phyloP scores from a whole-genome alignment of 257 asterid species.

The Rubia yunnanensis region DNA sequence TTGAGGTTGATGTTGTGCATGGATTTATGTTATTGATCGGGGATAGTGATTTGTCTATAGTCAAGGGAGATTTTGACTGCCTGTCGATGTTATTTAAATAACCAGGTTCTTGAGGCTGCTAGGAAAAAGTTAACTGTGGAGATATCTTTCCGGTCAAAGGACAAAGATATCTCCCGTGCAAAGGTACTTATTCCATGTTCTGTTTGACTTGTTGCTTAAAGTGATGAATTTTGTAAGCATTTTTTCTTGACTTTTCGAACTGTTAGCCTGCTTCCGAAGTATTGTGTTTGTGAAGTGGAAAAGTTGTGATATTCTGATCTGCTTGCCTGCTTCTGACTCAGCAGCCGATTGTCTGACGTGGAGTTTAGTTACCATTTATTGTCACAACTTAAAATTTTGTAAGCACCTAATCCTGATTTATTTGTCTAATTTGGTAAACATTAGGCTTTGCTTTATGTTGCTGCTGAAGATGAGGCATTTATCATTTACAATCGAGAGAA shows the following conservation, averaged over 20 bases:
- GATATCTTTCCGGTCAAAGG: slow-evolving; percentile 77
- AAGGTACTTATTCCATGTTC: slow-evolving; percentile 40
- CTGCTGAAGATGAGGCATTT: slow-evolving; percentile 77
- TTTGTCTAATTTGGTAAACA: slow-evolving; percentile 1
- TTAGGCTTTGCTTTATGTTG: slow-evolving; percentile 78
- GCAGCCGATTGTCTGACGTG: neutral
- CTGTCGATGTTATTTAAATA: neutral
- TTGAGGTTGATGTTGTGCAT: neutral
- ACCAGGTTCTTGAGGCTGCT: slow-evolving; percentile 63
- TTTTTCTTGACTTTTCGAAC: neutral
- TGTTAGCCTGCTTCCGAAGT: neutral
- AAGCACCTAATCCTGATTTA: neutral
- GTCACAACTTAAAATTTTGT: too few relatives aligned
- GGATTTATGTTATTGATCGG: neutral
- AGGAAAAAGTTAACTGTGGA: slow-evolving; percentile 64
- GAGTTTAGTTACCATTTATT: neutral
- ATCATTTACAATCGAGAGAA: slow-evolving; percentile 59
- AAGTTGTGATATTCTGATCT: neutral
- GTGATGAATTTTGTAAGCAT: neutral
- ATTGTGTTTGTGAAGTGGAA: neutral
- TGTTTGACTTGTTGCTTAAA: slow-evolving; percentile 4
- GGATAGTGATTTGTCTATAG: slow-evolving; percentile 9
- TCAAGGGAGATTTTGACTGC: slow-evolving; percentile 16
- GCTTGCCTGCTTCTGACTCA: neutral
- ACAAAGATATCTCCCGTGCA: slow-evolving; percentile 80